These are phyloP conservation scores for Coffea humblotiana DNA, from an alignment of 305 asterid genomes.

Conservation along the genomic window DNA sequence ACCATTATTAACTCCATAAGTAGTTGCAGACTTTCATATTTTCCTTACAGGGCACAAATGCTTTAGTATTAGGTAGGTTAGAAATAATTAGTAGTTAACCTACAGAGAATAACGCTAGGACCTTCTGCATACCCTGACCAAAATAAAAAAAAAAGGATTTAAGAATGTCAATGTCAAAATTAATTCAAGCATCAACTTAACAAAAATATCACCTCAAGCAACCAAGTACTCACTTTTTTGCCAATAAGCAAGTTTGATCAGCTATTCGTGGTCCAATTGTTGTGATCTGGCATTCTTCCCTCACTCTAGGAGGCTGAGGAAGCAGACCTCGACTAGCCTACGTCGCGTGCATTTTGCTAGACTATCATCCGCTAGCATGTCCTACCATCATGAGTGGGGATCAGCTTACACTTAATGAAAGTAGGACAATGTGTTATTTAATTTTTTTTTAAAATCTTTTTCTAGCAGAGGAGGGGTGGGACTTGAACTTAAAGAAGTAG, in stretches of 20 bases:
- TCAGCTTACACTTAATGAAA: not conserved
- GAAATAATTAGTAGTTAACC: too few relatives aligned
- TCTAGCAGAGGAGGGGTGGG: too few relatives aligned
- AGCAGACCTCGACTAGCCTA: not conserved
- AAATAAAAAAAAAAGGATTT: not conserved
- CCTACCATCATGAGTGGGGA: not conserved
- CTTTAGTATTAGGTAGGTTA: not conserved
- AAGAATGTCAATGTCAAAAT: not conserved
- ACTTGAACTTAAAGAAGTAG: too few relatives aligned
- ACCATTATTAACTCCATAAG: not conserved
- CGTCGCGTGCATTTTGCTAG: not conserved
- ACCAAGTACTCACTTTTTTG: not conserved
- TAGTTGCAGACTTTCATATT: not conserved
- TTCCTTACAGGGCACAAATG: not conserved
- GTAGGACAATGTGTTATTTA: not conserved
- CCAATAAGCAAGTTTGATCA: not conserved
- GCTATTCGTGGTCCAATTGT: not conserved
- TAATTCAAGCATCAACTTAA: not conserved
- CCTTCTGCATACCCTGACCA: not conserved
- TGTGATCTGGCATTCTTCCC: not conserved
- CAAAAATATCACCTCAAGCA: not conserved
- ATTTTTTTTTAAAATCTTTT: too few relatives aligned
- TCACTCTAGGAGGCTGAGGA: not conserved
- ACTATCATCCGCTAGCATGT: not conserved
- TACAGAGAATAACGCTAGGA: too few relatives aligned